Evolutionary conservation across 1,139 yeast genomes (phyloP), one percentile per base, ranked within the genome.

Genomic region (Pichia sp.): DNA sequence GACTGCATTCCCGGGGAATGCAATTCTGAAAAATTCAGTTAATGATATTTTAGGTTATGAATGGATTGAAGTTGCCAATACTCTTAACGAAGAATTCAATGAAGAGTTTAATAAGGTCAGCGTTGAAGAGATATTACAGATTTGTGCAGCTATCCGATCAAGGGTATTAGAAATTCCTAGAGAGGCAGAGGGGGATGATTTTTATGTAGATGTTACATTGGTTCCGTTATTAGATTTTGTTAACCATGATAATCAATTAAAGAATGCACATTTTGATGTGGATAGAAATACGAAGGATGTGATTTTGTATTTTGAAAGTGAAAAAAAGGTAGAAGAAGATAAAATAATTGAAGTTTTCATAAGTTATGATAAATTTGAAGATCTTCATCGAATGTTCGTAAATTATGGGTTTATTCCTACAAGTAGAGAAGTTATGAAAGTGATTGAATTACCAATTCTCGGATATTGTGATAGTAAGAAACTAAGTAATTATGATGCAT

Each of bases 161-260:
- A 63, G 89, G 43, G 71, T 74, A 1, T 61, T 80, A 38, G 87
- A 80, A 54, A 78, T 80, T 4, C 88, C 89, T 1, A 56, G 73
- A 15, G 38, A 5, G 6, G 22, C n/a, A 1, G 58, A 69, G 9
- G 55, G 14, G 37, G 58, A 52, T 13, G 74, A 70, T 37, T 80
- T 64, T 48, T 57, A 61, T 9, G 74, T 75, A 6, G 70, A 74
- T 40, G 68, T 78, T 0, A 71, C 85, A 0, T 57, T 81, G 42
- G 85, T 81, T 1, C 88, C 91, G 0, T 49, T 78, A 1, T 55
- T 81, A 26, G 91, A 81, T 56, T 81, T 75, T 65, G 84, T 74
- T 5, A 81, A 81, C 54, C 91, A 81, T 55, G 62, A 61, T 34
- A 63, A 61, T 33, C 62, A 59, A 31, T 29, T 47, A 6, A 61